Conservation (phyloP, 2,329 filamentous ascomycete genomes). For the Aspergillus sp. region DNA sequence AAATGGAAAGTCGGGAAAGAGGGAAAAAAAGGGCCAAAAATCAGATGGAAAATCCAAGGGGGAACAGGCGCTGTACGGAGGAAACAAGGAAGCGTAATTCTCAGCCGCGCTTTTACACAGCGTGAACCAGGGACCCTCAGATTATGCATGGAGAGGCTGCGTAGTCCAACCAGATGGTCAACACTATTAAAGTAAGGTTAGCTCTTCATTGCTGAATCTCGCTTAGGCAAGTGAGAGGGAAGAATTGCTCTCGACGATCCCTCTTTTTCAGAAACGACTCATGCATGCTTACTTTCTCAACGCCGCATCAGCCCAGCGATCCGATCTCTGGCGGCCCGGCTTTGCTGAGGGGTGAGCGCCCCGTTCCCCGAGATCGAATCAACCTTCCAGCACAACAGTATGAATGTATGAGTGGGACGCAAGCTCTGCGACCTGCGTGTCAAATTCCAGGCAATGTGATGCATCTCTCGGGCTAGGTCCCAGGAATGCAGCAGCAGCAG, state of each 20-base stretch:
- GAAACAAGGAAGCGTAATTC: conserved; percentile 19
- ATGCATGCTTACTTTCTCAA: conserved; percentile 15
- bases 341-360: conserved; percentile 2
- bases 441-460: conserved; percentile 34
- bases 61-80: conserved; percentile 1
- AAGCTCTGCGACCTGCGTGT: conserved; percentile 26
- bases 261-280: conserved; percentile 14
- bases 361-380: conserved; percentile 13
- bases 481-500: conserved; percentile 15
- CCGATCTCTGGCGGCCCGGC: conserved; percentile 15
- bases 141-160: conserved; percentile 20
- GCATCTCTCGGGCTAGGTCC: conserved; percentile 28
- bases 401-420: conserved; percentile 17
- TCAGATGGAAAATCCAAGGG: background rate
- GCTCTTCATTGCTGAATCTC: conserved; percentile 21
- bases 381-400: conserved; percentile 15
- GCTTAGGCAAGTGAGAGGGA: conserved; percentile 14
- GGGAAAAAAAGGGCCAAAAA: background rate
- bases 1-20: background rate
- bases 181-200: conserved; percentile 26
- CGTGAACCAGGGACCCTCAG: conserved; percentile 16
- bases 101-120: conserved; percentile 20
- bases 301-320: conserved; percentile 15
- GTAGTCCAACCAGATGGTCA: conserved; percentile 22
- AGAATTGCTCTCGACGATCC: conserved; percentile 18